A percentile compares a stretch with the other conserved stretches of the same genome.
Evolutionary conservation across 2,329 filamentous ascomycete genomes (phyloP).

Genomic region (Elsinoe necatrix): DNA sequence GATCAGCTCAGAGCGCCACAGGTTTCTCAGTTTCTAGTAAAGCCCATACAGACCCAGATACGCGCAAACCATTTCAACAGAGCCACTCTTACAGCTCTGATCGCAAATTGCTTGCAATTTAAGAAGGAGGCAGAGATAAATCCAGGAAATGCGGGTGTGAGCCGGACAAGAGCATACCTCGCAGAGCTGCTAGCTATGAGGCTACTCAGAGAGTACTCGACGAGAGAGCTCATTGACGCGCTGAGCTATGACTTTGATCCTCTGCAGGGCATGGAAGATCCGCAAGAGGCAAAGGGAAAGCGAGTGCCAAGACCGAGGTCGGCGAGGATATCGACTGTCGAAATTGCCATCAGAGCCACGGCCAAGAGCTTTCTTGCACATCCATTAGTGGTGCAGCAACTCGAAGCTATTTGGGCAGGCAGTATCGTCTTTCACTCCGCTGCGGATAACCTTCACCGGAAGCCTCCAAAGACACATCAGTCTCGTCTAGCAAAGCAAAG

Average conservation of each 20-base stretch:
- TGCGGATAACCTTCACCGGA: slow-evolving; percentile 73
- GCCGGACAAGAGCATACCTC: slow-evolving; percentile 74
- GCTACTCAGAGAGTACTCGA: slow-evolving; percentile 79
- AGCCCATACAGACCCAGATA: slow-evolving; percentile 89
- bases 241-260: slow-evolving; percentile 94
- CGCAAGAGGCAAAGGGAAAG: not conserved
- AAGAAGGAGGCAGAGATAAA: slow-evolving; percentile 74
- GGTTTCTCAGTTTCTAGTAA: slow-evolving; percentile 88
- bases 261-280: slow-evolving; percentile 39
- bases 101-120: slow-evolving; percentile 92
- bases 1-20: slow-evolving; percentile 93
- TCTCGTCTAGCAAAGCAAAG: slow-evolving; percentile 12
- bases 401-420: slow-evolving; percentile 96
- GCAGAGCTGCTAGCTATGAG: slow-evolving; percentile 88
- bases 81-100: slow-evolving; percentile 78
- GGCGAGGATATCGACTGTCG: slow-evolving; percentile 78
- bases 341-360: slow-evolving; percentile 85
- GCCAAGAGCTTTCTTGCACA: slow-evolving; percentile 89
- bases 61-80: slow-evolving; percentile 73
- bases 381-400: slow-evolving; percentile 81
- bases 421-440: slow-evolving; percentile 90
- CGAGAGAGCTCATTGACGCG: slow-evolving; percentile 84
- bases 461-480: slow-evolving; percentile 34
- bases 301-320: slow-evolving; percentile 42
- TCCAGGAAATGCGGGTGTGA: slow-evolving; percentile 75